These are phyloP conservation scores for Delonix regia DNA, from an alignment of 306 rosid species.

Conservation along the genomic window DNA sequence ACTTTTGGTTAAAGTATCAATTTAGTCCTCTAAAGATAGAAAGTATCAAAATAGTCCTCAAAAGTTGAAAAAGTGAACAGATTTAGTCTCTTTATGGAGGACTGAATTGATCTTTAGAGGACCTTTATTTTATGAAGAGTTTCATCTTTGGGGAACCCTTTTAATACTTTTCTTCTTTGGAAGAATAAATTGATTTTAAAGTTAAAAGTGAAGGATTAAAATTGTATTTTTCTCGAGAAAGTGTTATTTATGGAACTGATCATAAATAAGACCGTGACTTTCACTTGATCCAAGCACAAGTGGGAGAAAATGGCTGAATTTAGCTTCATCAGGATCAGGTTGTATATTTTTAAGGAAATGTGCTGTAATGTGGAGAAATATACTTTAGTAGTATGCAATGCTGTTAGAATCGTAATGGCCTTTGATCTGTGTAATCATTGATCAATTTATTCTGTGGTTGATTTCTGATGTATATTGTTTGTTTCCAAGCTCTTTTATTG, in stretches of 20 bases:
- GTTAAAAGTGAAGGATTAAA: too few species aligned
- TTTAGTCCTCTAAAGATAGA: too few species aligned
- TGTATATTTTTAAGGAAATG: neutral
- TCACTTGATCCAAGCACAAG: neutral
- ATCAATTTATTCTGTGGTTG: neutral
- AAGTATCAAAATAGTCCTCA: too few species aligned
- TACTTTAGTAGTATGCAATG: neutral
- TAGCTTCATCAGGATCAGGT: neutral
- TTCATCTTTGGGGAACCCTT: too few species aligned
- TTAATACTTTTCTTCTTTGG: too few species aligned
- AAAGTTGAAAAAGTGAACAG: too few species aligned
- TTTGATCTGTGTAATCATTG: neutral
- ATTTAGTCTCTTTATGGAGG: too few species aligned
- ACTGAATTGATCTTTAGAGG: too few species aligned
- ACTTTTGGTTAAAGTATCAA: too few species aligned
- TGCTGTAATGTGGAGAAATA: neutral
- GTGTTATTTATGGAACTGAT: neutral
- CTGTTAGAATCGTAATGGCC: neutral
- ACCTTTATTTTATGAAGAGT: too few species aligned
- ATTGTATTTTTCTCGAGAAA: too few species aligned
- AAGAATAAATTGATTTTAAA: too few species aligned
- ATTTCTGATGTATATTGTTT: neutral
- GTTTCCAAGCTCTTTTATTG: neutral
- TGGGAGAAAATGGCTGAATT: neutral
- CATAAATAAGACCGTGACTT: neutral